These are phyloP conservation scores for Mycena olivaceomarginata DNA, from an alignment of 768 basidiomycete genomes.

Conservation along the genomic window DNA sequence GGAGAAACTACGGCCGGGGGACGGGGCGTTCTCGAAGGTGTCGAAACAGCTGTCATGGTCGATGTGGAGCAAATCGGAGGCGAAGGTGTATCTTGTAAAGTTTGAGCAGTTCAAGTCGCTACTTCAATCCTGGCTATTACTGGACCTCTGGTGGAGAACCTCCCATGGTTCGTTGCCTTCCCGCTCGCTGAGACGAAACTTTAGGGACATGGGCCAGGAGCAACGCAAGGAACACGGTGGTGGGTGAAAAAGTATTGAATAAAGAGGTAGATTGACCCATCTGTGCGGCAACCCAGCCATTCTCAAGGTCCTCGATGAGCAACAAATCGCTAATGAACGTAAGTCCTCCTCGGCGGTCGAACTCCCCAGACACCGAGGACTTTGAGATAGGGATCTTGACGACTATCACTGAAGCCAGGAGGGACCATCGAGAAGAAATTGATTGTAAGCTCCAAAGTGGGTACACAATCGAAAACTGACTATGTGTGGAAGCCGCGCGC, in stretches of 20 bases:
- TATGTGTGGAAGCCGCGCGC: too few relatives aligned
- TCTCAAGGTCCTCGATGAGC: not conserved
- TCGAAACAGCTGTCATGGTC: conserved; percentile 16
- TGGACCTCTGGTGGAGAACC: not conserved
- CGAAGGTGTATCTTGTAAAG: conserved; percentile 10
- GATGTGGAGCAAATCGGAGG: conserved; percentile 9
- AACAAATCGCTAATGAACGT: not conserved
- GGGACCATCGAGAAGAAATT: too few relatives aligned
- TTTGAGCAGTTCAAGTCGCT: conserved; percentile 16
- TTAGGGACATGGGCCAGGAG: conserved; percentile 18
- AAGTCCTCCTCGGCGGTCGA: too few relatives aligned
- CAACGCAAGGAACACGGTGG: conserved; percentile 5
- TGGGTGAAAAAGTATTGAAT: not conserved
- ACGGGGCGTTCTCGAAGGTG: not conserved
- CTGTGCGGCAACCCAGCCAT: not conserved
- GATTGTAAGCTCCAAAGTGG: too few relatives aligned
- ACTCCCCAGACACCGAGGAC: too few relatives aligned
- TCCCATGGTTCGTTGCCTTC: not conserved
- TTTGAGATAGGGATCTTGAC: too few relatives aligned
- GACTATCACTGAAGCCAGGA: too few relatives aligned
- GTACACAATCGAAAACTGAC: too few relatives aligned
- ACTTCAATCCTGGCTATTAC: conserved; percentile 6
- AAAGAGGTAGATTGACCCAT: not conserved
- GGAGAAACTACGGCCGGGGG: not conserved
- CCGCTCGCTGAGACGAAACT: not conserved